Base-by-base conservation (phyloP, 306 rosid species). In the Elaeagnus macrophylla region DNA sequence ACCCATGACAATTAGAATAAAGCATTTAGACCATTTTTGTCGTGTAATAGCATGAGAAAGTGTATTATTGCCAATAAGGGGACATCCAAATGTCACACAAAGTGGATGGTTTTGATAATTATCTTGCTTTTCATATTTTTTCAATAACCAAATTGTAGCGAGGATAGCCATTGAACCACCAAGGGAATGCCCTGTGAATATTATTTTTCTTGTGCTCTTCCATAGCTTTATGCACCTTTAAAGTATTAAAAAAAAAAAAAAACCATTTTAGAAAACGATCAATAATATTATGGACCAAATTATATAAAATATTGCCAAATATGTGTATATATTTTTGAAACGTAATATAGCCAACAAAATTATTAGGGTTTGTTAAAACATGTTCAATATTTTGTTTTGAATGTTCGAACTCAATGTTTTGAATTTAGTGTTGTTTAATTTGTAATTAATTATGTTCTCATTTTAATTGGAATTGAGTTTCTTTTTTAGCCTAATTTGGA, bases 1-100 rank as follows among this genome's bases (percentile, higher is more conserved):
- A 71, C 81, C 67, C 68, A 55, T 43, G 48, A 84, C 76, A 36
- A 84, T 80, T 57, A 86, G 86, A 14, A 75, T 45, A 71, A 91
- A 87, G 55, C 56, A n/a, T 8, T 12, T 6, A 32, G 85, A 67
- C 96, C 96, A 91, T 0, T 80, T 71, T 77, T 91, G 87, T 48
- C 97, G 57, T 54, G 60, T 66, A n/a, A 93, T 75, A 39, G 95
- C 89, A 56, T 91, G 97, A 67, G 95, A 74, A 60, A 89, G 52
- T 35, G 86, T 75, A 39, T 53, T 80, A 60, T 80, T 66, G 4
- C 95, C 96, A 32, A 82, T 44, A 1, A 86, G 81, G 11, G 97
- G 95, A 51, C 94, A 80, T 5, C 94, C 95, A 36, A 90, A 86
- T 39, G 97, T 83, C 11, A 86, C 55, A 60, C 95, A 86, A 5